A percentile compares a stretch with the other conserved stretches of the same genome.
Evolutionary conservation across 2,329 filamentous ascomycete genomes (phyloP).

Genomic region (Aspergillus amoenus): DNA sequence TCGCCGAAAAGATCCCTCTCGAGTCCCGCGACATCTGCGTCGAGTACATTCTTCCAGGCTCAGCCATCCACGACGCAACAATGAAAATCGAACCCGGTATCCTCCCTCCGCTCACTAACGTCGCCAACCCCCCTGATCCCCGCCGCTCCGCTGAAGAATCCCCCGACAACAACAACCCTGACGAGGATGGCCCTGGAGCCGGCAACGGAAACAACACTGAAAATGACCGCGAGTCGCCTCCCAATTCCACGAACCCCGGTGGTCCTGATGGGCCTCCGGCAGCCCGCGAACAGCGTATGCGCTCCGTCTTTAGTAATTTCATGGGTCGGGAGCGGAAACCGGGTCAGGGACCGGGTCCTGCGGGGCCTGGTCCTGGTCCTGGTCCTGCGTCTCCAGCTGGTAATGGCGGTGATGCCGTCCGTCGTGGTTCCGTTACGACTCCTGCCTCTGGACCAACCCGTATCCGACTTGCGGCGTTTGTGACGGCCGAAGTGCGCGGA

Average conservation of each 20-base stretch:
- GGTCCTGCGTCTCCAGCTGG: background rate
- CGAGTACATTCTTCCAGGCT: constrained; percentile 78
- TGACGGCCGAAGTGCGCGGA: constrained; percentile 72
- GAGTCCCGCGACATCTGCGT: constrained; percentile 90
- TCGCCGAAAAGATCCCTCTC: constrained; percentile 80
- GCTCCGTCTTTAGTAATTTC: constrained; percentile 31
- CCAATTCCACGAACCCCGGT: background rate
- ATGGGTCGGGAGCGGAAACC: constrained; percentile 8
- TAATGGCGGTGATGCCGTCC: background rate
- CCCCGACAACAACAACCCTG: background rate
- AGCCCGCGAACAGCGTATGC: constrained; percentile 32
- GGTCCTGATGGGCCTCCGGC: background rate
- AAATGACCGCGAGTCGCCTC: background rate
- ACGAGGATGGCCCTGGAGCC: background rate
- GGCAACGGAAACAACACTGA: background rate
- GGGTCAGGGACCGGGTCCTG: background rate
- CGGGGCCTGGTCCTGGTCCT: background rate
- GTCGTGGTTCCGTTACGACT: background rate
- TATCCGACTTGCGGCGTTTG: constrained; percentile 73
- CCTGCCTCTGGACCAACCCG: constrained; percentile 38
- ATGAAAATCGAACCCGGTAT: constrained; percentile 77
- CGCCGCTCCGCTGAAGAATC: constrained; percentile 21
- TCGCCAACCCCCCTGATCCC: constrained; percentile 16
- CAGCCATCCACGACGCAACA: constrained; percentile 65
- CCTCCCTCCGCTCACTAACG: constrained; percentile 57